Conservation (phyloP, 2,329 filamentous ascomycete species). For the Elsinoe batatas region DNA sequence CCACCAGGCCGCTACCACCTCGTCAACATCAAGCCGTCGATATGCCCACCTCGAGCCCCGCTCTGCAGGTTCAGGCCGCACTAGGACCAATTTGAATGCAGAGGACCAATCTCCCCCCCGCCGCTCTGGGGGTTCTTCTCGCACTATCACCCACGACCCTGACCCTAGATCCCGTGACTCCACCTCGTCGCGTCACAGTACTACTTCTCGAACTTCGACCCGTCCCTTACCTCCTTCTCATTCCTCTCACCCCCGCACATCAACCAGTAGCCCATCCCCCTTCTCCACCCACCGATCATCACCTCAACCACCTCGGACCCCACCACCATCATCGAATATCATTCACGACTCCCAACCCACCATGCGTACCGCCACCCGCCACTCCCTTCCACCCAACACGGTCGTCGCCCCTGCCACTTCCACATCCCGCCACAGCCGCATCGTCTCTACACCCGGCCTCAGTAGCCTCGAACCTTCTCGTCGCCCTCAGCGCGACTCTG, state of each 20-base stretch:
- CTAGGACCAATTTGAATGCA: not conserved
- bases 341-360: not conserved
- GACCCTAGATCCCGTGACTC: not conserved
- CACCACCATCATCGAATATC: not conserved
- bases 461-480: not conserved
- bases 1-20: not conserved
- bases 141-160: not conserved
- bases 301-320: not conserved
- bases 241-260: not conserved
- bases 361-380: not conserved
- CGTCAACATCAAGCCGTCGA: not conserved
- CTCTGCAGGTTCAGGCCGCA: slow-evolving; percentile 1
- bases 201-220: not conserved
- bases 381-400: not conserved
- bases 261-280: not conserved
- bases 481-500: not conserved
- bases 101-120: not conserved
- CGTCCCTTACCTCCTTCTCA: not conserved
- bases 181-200: slow-evolving; percentile 1
- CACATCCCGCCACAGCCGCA: not conserved
- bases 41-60: not conserved
- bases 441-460: not conserved
- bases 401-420: not conserved
- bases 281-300: not conserved
- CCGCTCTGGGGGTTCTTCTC: not conserved